Evolutionary conservation across 495 filamentous ascomycete species (phyloP).

Genomic region (Saxispiralis lemnorum): DNA sequence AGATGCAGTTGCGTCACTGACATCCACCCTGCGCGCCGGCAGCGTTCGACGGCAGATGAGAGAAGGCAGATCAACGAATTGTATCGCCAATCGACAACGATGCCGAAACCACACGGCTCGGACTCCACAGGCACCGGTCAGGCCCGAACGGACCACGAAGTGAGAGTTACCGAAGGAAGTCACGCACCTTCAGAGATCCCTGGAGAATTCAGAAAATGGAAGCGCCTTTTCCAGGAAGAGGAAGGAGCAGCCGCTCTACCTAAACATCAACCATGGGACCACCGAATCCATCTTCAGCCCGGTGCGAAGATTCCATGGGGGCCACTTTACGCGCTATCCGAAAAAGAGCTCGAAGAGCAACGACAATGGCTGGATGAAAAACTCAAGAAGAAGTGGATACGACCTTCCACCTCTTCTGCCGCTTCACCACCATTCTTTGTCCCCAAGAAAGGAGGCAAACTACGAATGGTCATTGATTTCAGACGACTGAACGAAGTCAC

Average conservation of each 20-base stretch:
- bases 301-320: constrained; percentile 1
- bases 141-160: not conserved
- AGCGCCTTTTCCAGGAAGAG: constrained; percentile 2
- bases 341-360: constrained; percentile 8
- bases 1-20: not conserved
- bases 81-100: not conserved
- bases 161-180: not conserved
- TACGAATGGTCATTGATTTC: constrained; percentile 19
- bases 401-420: constrained; percentile 7
- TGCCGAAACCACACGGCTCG: not conserved
- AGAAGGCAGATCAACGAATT: not conserved
- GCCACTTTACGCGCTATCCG: constrained; percentile 11
- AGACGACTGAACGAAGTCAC: constrained; percentile 18
- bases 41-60: not conserved
- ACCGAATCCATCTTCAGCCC: constrained; percentile 1
- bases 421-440: constrained; percentile 14
- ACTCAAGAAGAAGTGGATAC: constrained; percentile 10
- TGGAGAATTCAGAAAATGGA: constrained; percentile 1
- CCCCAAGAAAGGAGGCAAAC: constrained; percentile 17
- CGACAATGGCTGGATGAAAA: constrained; percentile 16
- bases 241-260: constrained; percentile 2
- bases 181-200: constrained; percentile 3
- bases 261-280: constrained; percentile 8
- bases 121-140: constrained; percentile 2
- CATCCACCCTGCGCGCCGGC: not conserved